Evolutionary conservation across 176 grass and related monocot species (phyloP).

Genomic region (Paspalum vaginatum): DNA sequence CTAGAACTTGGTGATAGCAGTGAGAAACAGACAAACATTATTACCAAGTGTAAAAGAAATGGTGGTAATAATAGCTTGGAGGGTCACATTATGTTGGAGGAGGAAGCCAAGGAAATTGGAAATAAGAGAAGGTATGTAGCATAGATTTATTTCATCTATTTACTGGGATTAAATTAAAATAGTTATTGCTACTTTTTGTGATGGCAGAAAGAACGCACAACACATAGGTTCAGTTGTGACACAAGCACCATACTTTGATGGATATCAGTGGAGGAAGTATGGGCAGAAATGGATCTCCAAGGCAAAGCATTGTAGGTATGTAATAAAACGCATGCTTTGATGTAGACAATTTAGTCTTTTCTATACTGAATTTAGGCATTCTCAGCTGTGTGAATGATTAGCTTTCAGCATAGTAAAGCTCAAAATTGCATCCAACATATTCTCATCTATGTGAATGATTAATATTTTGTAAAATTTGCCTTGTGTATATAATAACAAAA

Average conservation of each 20-base stretch:
- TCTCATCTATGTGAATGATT: too few relatives aligned
- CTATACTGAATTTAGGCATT: neutral
- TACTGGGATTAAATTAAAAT: neutral
- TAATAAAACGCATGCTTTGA: neutral
- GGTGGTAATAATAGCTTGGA: neutral
- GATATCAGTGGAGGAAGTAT: slow-evolving; percentile 48
- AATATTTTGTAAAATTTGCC: too few relatives aligned
- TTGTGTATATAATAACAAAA: neutral
- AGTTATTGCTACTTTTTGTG: neutral
- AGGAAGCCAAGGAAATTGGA: neutral
- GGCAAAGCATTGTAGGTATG: slow-evolving; percentile 37
- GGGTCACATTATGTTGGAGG: neutral
- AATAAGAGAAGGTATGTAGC: slow-evolving; percentile 30
- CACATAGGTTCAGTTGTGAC: slow-evolving; percentile 33
- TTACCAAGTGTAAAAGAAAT: neutral
- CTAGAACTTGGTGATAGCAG: neutral
- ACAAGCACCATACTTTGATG: slow-evolving; percentile 36
- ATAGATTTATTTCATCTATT: neutral
- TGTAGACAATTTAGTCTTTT: neutral
- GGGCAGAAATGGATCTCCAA: slow-evolving; percentile 44
- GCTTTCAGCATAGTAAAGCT: neutral
- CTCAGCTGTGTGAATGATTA: neutral
- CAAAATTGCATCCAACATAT: neutral
- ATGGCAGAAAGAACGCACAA: slow-evolving; percentile 25
- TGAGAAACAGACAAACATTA: neutral